These are phyloP conservation scores for Vicia sativa DNA, from an alignment of 306 rosid species.

Conservation along the genomic window DNA sequence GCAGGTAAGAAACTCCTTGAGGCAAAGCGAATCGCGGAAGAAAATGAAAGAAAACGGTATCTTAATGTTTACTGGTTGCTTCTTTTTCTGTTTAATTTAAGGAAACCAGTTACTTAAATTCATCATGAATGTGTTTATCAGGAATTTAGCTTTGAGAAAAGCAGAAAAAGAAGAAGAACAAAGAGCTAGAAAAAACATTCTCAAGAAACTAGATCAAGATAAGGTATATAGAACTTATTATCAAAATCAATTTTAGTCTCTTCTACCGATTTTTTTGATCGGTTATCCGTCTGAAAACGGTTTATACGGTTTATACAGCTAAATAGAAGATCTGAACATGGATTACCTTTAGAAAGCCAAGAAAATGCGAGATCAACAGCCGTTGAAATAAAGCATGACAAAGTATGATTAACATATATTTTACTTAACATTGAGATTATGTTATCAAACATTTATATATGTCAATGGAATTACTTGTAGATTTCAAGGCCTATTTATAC, in stretches of 20 bases:
- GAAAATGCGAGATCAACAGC: constrained; percentile 33
- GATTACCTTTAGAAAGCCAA: constrained; percentile 47
- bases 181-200: constrained; percentile 64
- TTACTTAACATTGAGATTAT: background rate
- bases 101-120: constrained; percentile 21
- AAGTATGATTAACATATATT: constrained; percentile 41
- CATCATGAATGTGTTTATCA: constrained; percentile 37
- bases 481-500: constrained; percentile 37
- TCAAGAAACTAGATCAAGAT: constrained; percentile 71
- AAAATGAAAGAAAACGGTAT: constrained; percentile 72
- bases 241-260: background rate
- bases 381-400: constrained; percentile 31
- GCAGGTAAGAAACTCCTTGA: constrained; percentile 62
- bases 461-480: constrained; percentile 44
- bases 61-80: constrained; percentile 27
- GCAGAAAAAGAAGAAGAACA: constrained; percentile 77
- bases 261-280: background rate
- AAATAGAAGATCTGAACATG: constrained; percentile 55
- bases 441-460: constrained; percentile 18
- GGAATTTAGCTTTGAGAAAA: constrained; percentile 50
- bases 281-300: no score
- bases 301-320: constrained; percentile 38
- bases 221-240: constrained; percentile 62
- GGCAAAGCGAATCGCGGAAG: constrained; percentile 62
- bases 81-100: constrained; percentile 14